These are phyloP conservation scores for Boeremia lycopersici DNA, from an alignment of 2,329 filamentous ascomycete genomes.

Conservation along the genomic window DNA sequence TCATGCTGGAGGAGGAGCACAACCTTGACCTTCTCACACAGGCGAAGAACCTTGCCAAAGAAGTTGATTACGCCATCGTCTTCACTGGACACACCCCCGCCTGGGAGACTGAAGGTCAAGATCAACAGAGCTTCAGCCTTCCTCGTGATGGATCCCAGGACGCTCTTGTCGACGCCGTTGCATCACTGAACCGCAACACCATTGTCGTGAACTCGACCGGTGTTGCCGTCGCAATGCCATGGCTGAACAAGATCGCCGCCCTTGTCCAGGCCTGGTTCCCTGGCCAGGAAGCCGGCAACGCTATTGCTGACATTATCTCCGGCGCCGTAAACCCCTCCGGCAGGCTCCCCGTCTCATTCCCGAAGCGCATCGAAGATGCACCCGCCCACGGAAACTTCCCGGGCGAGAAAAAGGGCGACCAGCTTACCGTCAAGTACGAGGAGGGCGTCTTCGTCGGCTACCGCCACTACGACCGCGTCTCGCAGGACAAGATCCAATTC, in stretches of 20 bases:
- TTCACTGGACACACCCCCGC: constrained; percentile 45
- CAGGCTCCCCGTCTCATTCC: constrained; percentile 49
- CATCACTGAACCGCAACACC: constrained; percentile 70
- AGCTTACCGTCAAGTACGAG: constrained; percentile 66
- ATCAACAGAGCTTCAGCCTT: constrained; percentile 62
- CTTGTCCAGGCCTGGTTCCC: constrained; percentile 52
- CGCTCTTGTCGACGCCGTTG: constrained; percentile 68
- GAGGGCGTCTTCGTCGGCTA: constrained; percentile 63
- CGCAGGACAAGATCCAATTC: constrained; percentile 56
- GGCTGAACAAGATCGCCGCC: constrained; percentile 57
- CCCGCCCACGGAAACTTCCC: constrained; percentile 49
- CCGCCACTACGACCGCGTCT: constrained; percentile 64
- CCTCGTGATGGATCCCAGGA: constrained; percentile 63
- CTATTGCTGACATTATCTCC: constrained; percentile 50
- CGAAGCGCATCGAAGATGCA: constrained; percentile 42
- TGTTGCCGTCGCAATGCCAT: constrained; percentile 73
- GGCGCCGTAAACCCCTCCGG: constrained; percentile 49
- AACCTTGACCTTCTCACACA: constrained; percentile 35
- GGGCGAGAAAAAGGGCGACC: constrained; percentile 50
- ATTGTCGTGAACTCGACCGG: constrained; percentile 79
- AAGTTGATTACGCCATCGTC: constrained; percentile 38
- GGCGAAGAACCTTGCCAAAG: constrained; percentile 33
- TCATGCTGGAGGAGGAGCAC: constrained; percentile 41
- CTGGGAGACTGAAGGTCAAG: constrained; percentile 63
- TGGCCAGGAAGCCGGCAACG: constrained; percentile 51